Conservation (phyloP, 495 filamentous ascomycete genomes). For the Paragyromitra xinjiangensis region DNA sequence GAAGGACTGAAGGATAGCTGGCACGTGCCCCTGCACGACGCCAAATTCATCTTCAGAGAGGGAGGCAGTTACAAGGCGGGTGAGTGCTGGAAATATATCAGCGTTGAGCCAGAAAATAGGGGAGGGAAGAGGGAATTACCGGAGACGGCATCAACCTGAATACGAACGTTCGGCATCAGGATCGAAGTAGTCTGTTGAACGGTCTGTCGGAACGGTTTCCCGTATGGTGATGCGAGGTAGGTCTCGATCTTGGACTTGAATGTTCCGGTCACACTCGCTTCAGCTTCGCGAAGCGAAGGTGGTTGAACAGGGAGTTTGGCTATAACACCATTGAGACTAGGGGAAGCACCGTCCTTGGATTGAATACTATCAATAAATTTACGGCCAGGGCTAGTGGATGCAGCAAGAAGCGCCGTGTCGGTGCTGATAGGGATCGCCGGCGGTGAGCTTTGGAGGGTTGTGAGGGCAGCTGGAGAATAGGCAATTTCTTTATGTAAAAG, state of each 20-base stretch:
- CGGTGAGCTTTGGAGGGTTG: slow-evolving; percentile 21
- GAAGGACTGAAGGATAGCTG: slow-evolving; percentile 74
- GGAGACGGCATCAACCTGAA: slow-evolving; percentile 52
- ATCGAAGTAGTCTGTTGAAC: slow-evolving; percentile 61
- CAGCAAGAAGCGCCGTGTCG: slow-evolving; percentile 26
- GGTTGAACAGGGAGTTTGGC: slow-evolving; percentile 39
- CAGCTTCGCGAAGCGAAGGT: slow-evolving; percentile 43
- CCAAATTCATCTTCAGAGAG: slow-evolving; percentile 87
- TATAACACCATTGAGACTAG: slow-evolving; percentile 46
- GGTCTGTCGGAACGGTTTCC: slow-evolving; percentile 74
- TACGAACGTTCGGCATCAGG: slow-evolving; percentile 52
- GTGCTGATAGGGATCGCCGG: slow-evolving; percentile 46
- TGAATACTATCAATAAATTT: slow-evolving; percentile 52
- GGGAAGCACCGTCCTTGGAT: slow-evolving; percentile 42
- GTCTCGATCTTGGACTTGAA: slow-evolving; percentile 45
- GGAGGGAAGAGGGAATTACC: slow-evolving; percentile 22
- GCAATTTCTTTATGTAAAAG: slow-evolving; percentile 16
- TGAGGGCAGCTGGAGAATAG: slow-evolving; percentile 6
- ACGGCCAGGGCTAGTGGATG: slow-evolving; percentile 19
- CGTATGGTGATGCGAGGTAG: slow-evolving; percentile 66
- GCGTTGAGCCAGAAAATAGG: background rate
- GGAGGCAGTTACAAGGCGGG: slow-evolving; percentile 73
- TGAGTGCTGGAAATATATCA: slow-evolving; percentile 63
- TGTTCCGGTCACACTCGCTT: slow-evolving; percentile 35
- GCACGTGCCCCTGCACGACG: slow-evolving; percentile 80